Base-by-base conservation (phyloP, 192 early-diverging fungal species). In the Spizellomyces punctatus region DNA sequence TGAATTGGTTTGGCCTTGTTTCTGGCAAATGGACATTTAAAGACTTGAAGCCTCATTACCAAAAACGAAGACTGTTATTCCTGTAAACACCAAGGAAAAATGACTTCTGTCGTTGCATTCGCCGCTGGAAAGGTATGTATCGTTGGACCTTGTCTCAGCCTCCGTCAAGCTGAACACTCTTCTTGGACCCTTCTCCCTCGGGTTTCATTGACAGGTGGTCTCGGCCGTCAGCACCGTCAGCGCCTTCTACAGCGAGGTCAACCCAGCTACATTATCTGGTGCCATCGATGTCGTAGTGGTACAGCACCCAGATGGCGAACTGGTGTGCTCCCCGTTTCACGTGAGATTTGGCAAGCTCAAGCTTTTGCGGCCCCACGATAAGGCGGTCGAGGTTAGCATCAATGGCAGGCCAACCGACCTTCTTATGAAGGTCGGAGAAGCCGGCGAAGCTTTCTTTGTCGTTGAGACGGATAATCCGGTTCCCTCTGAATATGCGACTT, bases 211-310 rank as follows among this genome's bases (percentile, higher is more conserved):
- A 36, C 52, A 76, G 74, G 74, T 76, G 17, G 74, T 76, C 36
- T 64, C 60, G 5, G 67, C 74, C 5, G 67, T 76, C 55, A 70
- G 61, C 60, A 87, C 94, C 17, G 94, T 96, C 56, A 88, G 89
- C 72, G 89, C 91, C 71, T 93, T 99, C 71, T 98, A 95, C 81
- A 94, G 90, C 73, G 96, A 95, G 70, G 90, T 98, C 63, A 99
- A 99, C 77, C 95, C 98, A 0, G 88, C 98, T 2, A 99, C 98
- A 0, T 89, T 99, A 21, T 94, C 93, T 6, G 98, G 98, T 17
- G 96, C 98, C 44, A 98, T 99, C 79, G 98, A 99, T 58, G 92
- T 99, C 58, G 84, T 99, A n/a, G 95, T 98, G 10, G 95, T 98
- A 42, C 84, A 96, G 64, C 89, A 89, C 66, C 66, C 82, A 59